Evolutionary conservation across 768 basidiomycete genomes (phyloP).

Genomic region (Hemileccinum impolitum): DNA sequence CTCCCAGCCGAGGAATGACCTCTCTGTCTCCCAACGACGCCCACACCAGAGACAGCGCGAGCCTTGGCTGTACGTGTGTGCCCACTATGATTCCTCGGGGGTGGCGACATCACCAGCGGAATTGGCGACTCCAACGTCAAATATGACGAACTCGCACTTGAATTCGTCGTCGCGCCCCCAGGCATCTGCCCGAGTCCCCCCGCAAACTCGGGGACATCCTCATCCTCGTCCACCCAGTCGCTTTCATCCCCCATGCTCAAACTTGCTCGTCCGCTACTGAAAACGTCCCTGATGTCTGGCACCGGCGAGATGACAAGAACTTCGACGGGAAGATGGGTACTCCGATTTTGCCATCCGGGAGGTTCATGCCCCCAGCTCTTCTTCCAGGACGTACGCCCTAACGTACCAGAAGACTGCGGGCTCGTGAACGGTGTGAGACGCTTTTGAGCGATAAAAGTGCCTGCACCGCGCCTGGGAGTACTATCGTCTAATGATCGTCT

Average conservation of each 20-base stretch:
- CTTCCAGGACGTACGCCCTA: conserved; percentile 80
- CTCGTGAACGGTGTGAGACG: conserved; percentile 69
- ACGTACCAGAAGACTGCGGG: conserved; percentile 43
- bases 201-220: conserved; percentile 66
- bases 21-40: conserved; percentile 39
- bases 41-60: conserved; percentile 21
- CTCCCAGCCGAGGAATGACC: conserved; percentile 62
- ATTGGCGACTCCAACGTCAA: conserved; percentile 36
- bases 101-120: conserved; percentile 44
- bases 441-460: conserved; percentile 82
- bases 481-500: conserved; percentile 48
- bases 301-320: conserved; percentile 67
- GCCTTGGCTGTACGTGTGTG: conserved; percentile 35
- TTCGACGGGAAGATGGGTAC: conserved; percentile 68
- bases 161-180: conserved; percentile 25
- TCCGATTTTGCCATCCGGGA: conserved; percentile 75
- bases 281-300: conserved; percentile 67
- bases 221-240: conserved; percentile 89
- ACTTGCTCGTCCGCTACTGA: conserved; percentile 58
- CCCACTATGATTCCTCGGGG: conserved; percentile 45
- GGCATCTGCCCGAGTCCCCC: conserved; percentile 71
- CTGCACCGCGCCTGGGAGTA: conserved; percentile 38
- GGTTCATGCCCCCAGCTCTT: conserved; percentile 87
- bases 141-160: conserved; percentile 24
- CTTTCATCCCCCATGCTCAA: conserved; percentile 68